A percentile compares a stretch with the other conserved stretches of the same genome.
These are phyloP conservation scores for Potentilla sterilis DNA, from an alignment of 306 rosid species.

Conservation along the genomic window DNA sequence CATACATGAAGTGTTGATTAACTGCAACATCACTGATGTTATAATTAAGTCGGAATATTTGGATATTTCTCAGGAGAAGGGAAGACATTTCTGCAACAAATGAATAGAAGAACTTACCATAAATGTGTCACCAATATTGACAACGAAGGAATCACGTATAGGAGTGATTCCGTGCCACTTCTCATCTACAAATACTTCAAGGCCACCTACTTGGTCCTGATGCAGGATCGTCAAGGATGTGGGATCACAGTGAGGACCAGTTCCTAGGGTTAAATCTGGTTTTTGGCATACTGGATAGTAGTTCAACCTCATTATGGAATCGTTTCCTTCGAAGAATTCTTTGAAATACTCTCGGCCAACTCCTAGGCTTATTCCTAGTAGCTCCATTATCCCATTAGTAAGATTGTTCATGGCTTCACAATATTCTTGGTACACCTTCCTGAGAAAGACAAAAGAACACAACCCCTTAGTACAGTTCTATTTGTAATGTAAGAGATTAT, in stretches of 20 bases:
- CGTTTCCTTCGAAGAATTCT: constrained; percentile 55
- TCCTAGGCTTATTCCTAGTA: constrained; percentile 77
- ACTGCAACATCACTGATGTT: background rate
- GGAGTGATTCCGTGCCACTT: constrained; percentile 58
- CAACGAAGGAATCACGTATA: constrained; percentile 58
- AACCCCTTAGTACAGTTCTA: background rate
- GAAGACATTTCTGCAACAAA: background rate
- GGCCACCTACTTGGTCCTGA: constrained; percentile 77
- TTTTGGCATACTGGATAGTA: constrained; percentile 80
- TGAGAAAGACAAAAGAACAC: constrained; percentile 9
- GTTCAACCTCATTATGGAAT: constrained; percentile 72
- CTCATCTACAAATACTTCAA: constrained; percentile 60
- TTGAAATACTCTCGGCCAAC: constrained; percentile 50
- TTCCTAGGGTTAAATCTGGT: constrained; percentile 75
- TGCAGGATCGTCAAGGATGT: constrained; percentile 81
- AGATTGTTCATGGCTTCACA: constrained; percentile 67
- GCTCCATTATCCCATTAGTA: constrained; percentile 64
- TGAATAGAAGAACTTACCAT: constrained; percentile 41
- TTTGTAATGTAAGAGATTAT: background rate
- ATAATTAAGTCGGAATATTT: background rate
- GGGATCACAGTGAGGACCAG: constrained; percentile 94
- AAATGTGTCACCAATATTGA: constrained; percentile 88
- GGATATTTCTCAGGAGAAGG: background rate
- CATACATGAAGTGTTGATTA: background rate
- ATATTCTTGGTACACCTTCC: constrained; percentile 65